A percentile compares a stretch with the other conserved stretches of the same genome.
Conservation (phyloP, 371 early-diverging fungal genomes). For the Batkoa obscura region DNA sequence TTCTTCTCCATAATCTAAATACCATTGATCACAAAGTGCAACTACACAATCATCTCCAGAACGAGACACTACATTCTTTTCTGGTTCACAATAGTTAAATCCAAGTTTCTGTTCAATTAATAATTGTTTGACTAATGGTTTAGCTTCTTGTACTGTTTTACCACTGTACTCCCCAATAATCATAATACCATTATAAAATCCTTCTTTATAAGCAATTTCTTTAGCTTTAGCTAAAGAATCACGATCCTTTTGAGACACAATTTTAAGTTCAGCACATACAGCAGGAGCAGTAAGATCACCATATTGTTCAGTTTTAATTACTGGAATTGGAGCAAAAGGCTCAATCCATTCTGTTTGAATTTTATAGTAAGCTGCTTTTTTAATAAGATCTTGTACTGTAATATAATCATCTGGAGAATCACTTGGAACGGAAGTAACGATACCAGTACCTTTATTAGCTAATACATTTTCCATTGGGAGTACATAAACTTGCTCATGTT, state of each 20-base stretch:
- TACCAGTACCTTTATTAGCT: slow-evolving; percentile 93
- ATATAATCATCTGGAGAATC: slow-evolving; percentile 96
- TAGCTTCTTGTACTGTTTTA: slow-evolving; percentile 79
- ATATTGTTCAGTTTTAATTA: slow-evolving; percentile 71
- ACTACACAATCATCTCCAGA: slow-evolving; percentile 98
- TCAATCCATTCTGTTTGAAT: slow-evolving; percentile 76
- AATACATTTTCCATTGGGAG: slow-evolving; percentile 94
- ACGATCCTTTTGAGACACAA: slow-evolving; percentile 88
- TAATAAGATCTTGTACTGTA: slow-evolving; percentile 71
- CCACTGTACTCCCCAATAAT: slow-evolving; percentile 64
- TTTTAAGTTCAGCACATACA: slow-evolving; percentile 77
- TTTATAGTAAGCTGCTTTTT: slow-evolving; percentile 85
- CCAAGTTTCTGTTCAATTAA: slow-evolving; percentile 55
- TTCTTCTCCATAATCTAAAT: slow-evolving; percentile 94
- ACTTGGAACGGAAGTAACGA: slow-evolving; percentile 95
- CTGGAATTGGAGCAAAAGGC: slow-evolving; percentile 59
- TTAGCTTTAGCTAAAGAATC: slow-evolving; percentile 80
- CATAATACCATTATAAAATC: slow-evolving; percentile 88
- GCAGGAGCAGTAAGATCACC: slow-evolving; percentile 70
- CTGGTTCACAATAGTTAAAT: slow-evolving; percentile 93
- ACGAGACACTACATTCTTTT: slow-evolving; percentile 84
- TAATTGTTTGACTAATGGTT: slow-evolving; percentile 54
- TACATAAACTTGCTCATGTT: slow-evolving; percentile 64
- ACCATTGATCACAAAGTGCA: slow-evolving; percentile 98
- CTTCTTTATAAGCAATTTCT: slow-evolving; percentile 92